Base-by-base conservation (phyloP, 164 flowering plant species). In the Euptelea pleiosperma region DNA sequence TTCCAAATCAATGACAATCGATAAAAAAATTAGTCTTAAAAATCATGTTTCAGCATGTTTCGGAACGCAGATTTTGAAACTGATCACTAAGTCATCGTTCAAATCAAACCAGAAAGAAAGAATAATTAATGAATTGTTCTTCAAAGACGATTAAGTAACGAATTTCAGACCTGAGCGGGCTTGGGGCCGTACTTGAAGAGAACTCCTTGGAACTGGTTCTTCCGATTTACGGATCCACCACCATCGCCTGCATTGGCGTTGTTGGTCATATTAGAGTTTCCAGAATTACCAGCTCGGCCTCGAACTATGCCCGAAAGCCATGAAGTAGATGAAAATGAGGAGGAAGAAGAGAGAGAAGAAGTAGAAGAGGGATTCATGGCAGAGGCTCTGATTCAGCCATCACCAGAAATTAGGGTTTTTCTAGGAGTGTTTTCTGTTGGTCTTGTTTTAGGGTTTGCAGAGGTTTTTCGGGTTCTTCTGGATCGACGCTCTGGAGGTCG, bases 121-220 rank as follows among this genome's bases (percentile, higher is more conserved):
- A n/a, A n/a, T n/a, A n/a, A n/a, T n/a, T n/a, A n/a, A n/a, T n/a
- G 36, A 31, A 51, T 11, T 30, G 0, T 6, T n/a, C n/a, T n/a
- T n/a, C n/a, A 31, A 50, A 6, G 15, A 0, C 10, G 10, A 54
- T 7, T 8, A 24, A 25, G 9, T 4, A 36, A 37, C 2, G 44
- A 54, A 43, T 30, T 22, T 33, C 65, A 5, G 45, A 87, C 97
- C 95, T 90, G 95, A 62, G 67, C 64, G 1, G 93, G 60, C 39
- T 84, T 84, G n/a, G 95, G 79, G 5, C 93, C 95, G 64, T 87
- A 90, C 73, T 78, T 86, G 71, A 91, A 91, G 62, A 91, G 85
- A 46, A 80, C 78, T 19, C 98, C 98, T 3, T 69, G 75, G 62
- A 83, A 81, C 72, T 87, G 91, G 26, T 71, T 78, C 73, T 84